Evolutionary conservation across 495 filamentous ascomycete species (phyloP), one percentile per base, ranked within the genome.

Genomic region (Neurospora discreta): DNA sequence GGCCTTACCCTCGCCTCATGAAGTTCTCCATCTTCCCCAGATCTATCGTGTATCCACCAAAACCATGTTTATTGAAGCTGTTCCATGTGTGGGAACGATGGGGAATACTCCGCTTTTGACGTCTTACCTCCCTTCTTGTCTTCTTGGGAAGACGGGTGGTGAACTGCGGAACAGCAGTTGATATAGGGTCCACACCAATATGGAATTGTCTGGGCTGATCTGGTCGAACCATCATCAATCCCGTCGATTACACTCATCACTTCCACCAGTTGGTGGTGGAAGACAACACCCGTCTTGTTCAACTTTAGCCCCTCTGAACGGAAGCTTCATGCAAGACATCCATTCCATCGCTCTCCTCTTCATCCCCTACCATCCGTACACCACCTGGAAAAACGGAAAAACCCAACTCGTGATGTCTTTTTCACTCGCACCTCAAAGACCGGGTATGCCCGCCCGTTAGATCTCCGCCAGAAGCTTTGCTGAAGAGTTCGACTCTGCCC

Each of bases 401-500:
- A 3, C 23, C 3, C 11, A 23, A 30, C 72, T 10, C 69, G 71
- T 20, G 69, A 77, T 77, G 76, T 60, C 74, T 42, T 42, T 2
- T 11, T 20, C 70, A 16, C 69, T 71, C 46, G 5, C 60, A 8
- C 68, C 67, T 60, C 60, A 69, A 42, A 71, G 77, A 68, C 77
- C 75, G n/a, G 71, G 65, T 43, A 77, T 79, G 77, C 72, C 68
- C 69, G 68, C 74, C 39, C 76, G 77, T 40, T 73, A 77, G 26
- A 41, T 71, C 52, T 79, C 77, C 1, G 75, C 74, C 74, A 79
- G 77, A 74, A 77, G 76, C 72, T 79, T 79, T 39, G 77, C 76
- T 67, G 73, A 75, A 30, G 74, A 74, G 39, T 79, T 79, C 65
- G 73, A 77, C 23, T 70, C 38, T 6, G 77, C 77, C 20, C 77